These are phyloP conservation scores for Helianthus annuus DNA, from an alignment of 129 eudicot genomes.

Conservation along the genomic window HanXRQr2.0-SUNRISE NC_035433.2:107961553-107962052, in stretches of 20 bases:
- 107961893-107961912: neutral
- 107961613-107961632: too few relatives aligned
- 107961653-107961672: neutral
- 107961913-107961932: neutral
- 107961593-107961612: too few relatives aligned
- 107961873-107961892: constrained; percentile 50
- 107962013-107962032: neutral
- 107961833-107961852: constrained; percentile 3
- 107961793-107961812: constrained; percentile 60
- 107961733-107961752: constrained; percentile 50
- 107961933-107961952: neutral
- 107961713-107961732: constrained; percentile 66
- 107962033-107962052: neutral
- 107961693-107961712: neutral
- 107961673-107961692: too few relatives aligned
- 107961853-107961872: constrained; percentile 31
- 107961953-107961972: neutral
- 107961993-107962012: neutral
- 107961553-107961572: too few relatives aligned
- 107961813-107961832: constrained; percentile 44
- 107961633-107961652: too few relatives aligned
- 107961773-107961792: constrained; percentile 57
- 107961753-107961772: constrained; percentile 73
- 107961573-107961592: too few relatives aligned
- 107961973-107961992: neutral